Base-by-base conservation (phyloP, 2,329 filamentous ascomycete species). In the Verticillium alfalfae region DNA sequence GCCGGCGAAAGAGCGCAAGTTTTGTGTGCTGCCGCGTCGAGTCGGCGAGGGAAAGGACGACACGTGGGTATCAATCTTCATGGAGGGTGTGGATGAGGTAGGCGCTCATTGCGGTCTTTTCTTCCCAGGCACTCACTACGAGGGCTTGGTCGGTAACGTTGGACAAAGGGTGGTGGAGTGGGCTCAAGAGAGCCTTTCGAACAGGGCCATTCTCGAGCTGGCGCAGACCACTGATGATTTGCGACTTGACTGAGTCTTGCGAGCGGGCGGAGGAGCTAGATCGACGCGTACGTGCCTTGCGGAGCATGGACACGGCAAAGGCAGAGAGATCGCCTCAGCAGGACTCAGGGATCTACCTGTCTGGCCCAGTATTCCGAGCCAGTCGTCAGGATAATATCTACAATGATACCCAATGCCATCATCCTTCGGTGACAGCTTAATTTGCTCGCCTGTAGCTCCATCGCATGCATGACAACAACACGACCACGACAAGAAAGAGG, bases 21-120 rank as follows among this genome's bases (percentile, higher is more conserved):
- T 97, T 73, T 95, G 92, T 75, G 86, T 88, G 67, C 75, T 94
- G 3, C 92, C 90, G 0, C 75, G 79, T 22, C 79, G 79, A 61
- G 76, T 73, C 12, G 72, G 80, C 59, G 87, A 86, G 7, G 77
- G 80, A 63, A 77, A 81, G 54, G 92, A 96, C 71, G 77, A 83
- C 5, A 85, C 88, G 16, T 97, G 93, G 93, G 78, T 93, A 1
- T 81, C 88, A 55, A 84, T 97, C 2, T 88, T 87, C 68, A 95
- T 97, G 90, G 84, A 89, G 62, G 88, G 87, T 59, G 87, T 95
- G 64, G 93, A 96, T 70, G 91, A 96, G 73, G 90, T 96, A 1
- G 88, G 86, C 7, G 93, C 93, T 10, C 93, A 96, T 72, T 94
- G 91, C 64, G 88, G 90, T 0, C 77, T 97, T 59, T 97, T 96